Evolutionary conservation across 2,329 filamentous ascomycete genomes (phyloP).

Genomic region (Xylaria sp.): DNA sequence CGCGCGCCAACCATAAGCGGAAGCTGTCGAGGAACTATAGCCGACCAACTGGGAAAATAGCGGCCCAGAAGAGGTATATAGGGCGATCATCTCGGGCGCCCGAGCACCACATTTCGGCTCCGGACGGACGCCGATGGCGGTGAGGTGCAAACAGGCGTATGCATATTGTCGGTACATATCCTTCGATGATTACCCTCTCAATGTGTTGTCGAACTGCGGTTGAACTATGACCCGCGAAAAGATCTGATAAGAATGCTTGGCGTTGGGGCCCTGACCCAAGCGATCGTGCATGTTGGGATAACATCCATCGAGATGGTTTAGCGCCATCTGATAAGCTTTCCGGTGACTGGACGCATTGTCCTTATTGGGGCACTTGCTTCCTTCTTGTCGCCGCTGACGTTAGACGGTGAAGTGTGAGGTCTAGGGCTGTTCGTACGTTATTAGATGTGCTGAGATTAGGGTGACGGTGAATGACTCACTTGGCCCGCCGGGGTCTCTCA

Average conservation of each 20-base stretch:
- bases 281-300: neutral
- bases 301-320: neutral
- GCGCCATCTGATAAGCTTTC: conserved; percentile 29
- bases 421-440: neutral
- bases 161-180: no score
- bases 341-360: neutral
- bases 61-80: neutral
- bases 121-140: conserved; percentile 13
- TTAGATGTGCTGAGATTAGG: neutral
- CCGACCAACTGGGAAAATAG: neutral
- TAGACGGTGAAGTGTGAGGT: neutral
- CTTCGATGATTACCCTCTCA: neutral
- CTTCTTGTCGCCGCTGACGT: neutral
- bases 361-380: conserved; percentile 1
- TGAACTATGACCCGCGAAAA: neutral
- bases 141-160: conserved; percentile 1
- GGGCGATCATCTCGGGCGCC: conserved; percentile 12
- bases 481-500: neutral
- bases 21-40: conserved; percentile 14
- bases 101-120: neutral
- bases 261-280: neutral
- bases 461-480: conserved; percentile 12
- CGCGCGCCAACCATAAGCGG: conserved; percentile 16
- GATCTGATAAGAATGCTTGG: conserved; percentile 32
- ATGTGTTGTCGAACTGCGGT: neutral